Evolutionary conservation across 306 rosid genomes (phyloP).

Genomic region (Vicia sativa): DNA sequence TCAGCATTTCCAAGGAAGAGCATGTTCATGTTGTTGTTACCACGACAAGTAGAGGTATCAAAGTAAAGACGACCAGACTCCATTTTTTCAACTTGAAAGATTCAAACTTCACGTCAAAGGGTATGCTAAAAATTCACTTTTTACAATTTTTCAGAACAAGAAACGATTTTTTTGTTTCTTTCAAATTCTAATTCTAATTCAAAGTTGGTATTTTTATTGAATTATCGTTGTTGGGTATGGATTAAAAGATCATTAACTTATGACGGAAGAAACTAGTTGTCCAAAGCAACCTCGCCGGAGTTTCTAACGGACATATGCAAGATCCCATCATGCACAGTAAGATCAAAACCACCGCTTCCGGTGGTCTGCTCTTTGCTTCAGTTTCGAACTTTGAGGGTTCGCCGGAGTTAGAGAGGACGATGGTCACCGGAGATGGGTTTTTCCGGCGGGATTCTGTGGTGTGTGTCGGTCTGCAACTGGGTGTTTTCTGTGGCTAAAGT

Average conservation of each 20-base stretch:
- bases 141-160: conserved; percentile 20
- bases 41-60: conserved; percentile 57
- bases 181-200: not conserved
- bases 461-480: conserved; percentile 21
- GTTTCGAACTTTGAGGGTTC: conserved; percentile 26
- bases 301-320: conserved; percentile 80
- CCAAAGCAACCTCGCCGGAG: conserved; percentile 96
- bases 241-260: conserved; percentile 91
- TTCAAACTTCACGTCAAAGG: not conserved
- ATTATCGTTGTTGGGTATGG: not conserved
- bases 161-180: not conserved
- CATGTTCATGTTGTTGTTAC: conserved; percentile 74
- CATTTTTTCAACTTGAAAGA: conserved; percentile 31
- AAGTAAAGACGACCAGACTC: conserved; percentile 77
- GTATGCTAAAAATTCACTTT: not conserved
- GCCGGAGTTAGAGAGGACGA: not conserved
- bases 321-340: conserved; percentile 84
- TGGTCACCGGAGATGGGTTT: conserved; percentile 38
- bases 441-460: conserved; percentile 38
- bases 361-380: conserved; percentile 19
- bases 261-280: conserved; percentile 99
- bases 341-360: conserved; percentile 47
- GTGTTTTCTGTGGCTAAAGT: conserved; percentile 64
- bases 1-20: conserved; percentile 76
- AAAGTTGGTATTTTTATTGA: not conserved